A percentile compares a stretch with the other conserved stretches of the same genome.
Evolutionary conservation across 306 rosid species (phyloP).

Genomic region (Prunus campanulata): DNA sequence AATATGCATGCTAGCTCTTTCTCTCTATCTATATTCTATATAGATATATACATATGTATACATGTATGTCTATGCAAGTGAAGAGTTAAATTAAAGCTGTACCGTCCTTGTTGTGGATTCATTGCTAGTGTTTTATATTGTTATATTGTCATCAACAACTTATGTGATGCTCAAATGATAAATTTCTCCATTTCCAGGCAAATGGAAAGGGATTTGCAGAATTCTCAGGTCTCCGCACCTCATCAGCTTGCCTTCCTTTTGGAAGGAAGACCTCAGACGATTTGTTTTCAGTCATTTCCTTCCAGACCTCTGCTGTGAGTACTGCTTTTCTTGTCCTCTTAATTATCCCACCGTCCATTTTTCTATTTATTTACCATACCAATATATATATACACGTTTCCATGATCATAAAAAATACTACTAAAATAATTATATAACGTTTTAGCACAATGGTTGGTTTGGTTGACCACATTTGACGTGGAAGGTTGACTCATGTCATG

Average conservation of each 20-base stretch:
- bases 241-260: constrained; percentile 56
- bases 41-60: neutral
- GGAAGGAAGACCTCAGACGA: constrained; percentile 70
- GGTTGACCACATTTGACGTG: too few relatives aligned
- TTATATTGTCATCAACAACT: neutral
- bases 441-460: too few relatives aligned
- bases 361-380: neutral
- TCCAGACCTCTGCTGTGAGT: constrained; percentile 92
- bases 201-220: constrained; percentile 76
- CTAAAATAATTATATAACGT: too few relatives aligned
- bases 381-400: neutral
- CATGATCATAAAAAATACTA: neutral
- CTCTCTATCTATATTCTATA: neutral
- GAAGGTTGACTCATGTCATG: too few relatives aligned
- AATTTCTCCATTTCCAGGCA: constrained; percentile 34
- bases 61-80: too few relatives aligned
- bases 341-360: neutral
- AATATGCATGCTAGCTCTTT: neutral
- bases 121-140: neutral
- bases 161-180: neutral
- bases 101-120: too few relatives aligned
- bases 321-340: neutral
- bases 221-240: constrained; percentile 75
- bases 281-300: constrained; percentile 61
- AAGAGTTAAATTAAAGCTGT: too few relatives aligned